Base-by-base conservation (phyloP, 2,329 filamentous ascomycete genomes). In the Monosporascus sp. region DNA sequence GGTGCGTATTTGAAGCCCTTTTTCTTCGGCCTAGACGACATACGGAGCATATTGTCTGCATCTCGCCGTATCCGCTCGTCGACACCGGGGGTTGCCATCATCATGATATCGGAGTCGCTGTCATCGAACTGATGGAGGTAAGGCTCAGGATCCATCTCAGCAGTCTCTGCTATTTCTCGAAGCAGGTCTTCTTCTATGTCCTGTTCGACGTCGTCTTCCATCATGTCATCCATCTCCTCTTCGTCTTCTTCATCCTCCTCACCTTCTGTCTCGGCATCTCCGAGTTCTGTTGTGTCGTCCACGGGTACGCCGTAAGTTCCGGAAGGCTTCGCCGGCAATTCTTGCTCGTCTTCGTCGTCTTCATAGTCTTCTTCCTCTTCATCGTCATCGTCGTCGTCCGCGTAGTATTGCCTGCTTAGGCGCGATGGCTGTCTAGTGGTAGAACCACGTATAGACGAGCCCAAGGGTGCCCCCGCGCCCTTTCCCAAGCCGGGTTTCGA, bases 1-100 rank as follows among this genome's bases (percentile, higher is more conserved):
- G 81, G 75, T 4, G 84, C 80, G 64, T 91, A 88, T 45, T 84
- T 82, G 50, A 85, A 84, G 8, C 84, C 79, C 48, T 79, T 79
- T 57, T 75, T 59, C 59, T 63, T 53, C 57, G 69, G 77, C 54
- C 75, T 72, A 17, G 76, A 68, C 3, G 81, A 82, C 45, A 78
- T 76, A 40, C 79, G 77, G 61, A 77, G 80, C 52, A 83, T 77
- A 51, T 76, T 75, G 55, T 83, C 78, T 14, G 82, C 81, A 66
- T 85, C 81, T 53, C 70, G 75, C 50, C 74, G 73, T 54, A 83
- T 74, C 48, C 78, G 76, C 55, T 76, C 73, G 16, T 77, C 79
- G 5, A 79, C 81, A 3, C 80, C 78, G 0, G 82, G 79, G 8
- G 80, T 82, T 44, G 76, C 72, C 48, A 83, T 70, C 72, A 82